These are phyloP conservation scores for Apiospora koreana DNA, from an alignment of 2,329 filamentous ascomycete species.

Conservation along the genomic window DNA sequence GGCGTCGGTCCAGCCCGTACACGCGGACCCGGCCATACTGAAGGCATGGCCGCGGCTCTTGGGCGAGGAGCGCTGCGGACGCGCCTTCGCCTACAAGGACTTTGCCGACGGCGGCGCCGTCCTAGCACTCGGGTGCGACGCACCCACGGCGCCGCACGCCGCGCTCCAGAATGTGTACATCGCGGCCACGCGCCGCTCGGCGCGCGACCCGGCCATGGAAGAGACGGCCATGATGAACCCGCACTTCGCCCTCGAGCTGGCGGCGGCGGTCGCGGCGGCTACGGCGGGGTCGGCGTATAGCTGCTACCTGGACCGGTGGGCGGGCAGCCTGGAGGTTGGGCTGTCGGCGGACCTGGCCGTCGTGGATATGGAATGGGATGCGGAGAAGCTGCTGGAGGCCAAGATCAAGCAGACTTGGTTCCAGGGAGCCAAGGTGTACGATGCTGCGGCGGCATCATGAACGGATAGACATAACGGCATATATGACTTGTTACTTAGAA, in stretches of 20 bases:
- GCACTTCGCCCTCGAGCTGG: slow-evolving; percentile 41
- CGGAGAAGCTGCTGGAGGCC: slow-evolving; percentile 39
- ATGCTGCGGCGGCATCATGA: slow-evolving; percentile 16
- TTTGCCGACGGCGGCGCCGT: slow-evolving; percentile 49
- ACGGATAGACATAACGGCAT: not conserved
- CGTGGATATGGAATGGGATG: slow-evolving; percentile 43
- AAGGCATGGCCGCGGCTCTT: slow-evolving; percentile 61
- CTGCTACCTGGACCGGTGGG: slow-evolving; percentile 43
- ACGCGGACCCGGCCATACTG: slow-evolving; percentile 62
- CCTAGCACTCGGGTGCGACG: slow-evolving; percentile 46
- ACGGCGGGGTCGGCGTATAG: slow-evolving; percentile 45
- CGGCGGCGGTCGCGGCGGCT: slow-evolving; percentile 41
- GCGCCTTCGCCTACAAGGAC: slow-evolving; percentile 65
- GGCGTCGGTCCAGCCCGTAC: slow-evolving; percentile 59
- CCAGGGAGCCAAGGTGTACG: slow-evolving; percentile 36
- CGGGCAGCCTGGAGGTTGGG: slow-evolving; percentile 45
- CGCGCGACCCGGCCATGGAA: slow-evolving; percentile 36
- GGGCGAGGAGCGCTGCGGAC: slow-evolving; percentile 51
- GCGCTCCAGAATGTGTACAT: slow-evolving; percentile 47
- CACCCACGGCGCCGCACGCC: slow-evolving; percentile 46
- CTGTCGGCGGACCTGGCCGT: slow-evolving; percentile 49
- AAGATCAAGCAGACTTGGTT: slow-evolving; percentile 45
- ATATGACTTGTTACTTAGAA: not conserved
- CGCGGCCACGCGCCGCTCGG: slow-evolving; percentile 45
- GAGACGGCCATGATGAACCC: slow-evolving; percentile 36